Conservation (phyloP, 2,329 filamentous ascomycete genomes). For the Fusarium sp. region DNA sequence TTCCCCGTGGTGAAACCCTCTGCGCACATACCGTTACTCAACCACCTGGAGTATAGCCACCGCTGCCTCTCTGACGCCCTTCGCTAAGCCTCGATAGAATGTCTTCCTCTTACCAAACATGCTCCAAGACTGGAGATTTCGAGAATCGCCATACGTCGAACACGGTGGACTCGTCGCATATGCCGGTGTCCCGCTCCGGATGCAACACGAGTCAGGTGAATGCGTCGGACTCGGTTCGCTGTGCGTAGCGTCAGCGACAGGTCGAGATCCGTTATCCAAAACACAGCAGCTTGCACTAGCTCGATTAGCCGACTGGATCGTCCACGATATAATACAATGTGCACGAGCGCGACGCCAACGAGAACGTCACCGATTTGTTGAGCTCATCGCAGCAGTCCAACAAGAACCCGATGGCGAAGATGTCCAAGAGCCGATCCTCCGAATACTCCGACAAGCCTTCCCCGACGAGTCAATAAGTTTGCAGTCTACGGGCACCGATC, state of each 20-base stretch:
- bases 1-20: slow-evolving; percentile 57
- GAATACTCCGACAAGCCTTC: slow-evolving; percentile 48
- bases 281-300: slow-evolving; percentile 42
- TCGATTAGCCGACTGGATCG: slow-evolving; percentile 48
- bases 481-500: slow-evolving; percentile 37
- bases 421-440: slow-evolving; percentile 40
- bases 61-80: background rate
- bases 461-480: slow-evolving; percentile 47
- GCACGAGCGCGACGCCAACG: slow-evolving; percentile 51
- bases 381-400: slow-evolving; percentile 46
- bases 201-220: slow-evolving; percentile 53
- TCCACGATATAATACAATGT: slow-evolving; percentile 54
- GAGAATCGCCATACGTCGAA: slow-evolving; percentile 53
- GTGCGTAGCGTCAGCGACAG: slow-evolving; percentile 54
- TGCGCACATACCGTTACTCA: slow-evolving; percentile 58
- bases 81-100: slow-evolving; percentile 34
- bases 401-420: slow-evolving; percentile 31
- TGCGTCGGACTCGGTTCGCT: slow-evolving; percentile 54
- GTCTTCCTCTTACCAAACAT: slow-evolving; percentile 56
- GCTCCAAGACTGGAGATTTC: slow-evolving; percentile 57
- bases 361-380: slow-evolving; percentile 51
- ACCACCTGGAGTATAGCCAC: slow-evolving; percentile 41
- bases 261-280: slow-evolving; percentile 47
- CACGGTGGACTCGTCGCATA: slow-evolving; percentile 53
- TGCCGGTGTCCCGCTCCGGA: slow-evolving; percentile 53